phyloP scores from a whole-genome alignment of 768 basidiomycete genomes.

The Pleurotus eryngii region DNA sequence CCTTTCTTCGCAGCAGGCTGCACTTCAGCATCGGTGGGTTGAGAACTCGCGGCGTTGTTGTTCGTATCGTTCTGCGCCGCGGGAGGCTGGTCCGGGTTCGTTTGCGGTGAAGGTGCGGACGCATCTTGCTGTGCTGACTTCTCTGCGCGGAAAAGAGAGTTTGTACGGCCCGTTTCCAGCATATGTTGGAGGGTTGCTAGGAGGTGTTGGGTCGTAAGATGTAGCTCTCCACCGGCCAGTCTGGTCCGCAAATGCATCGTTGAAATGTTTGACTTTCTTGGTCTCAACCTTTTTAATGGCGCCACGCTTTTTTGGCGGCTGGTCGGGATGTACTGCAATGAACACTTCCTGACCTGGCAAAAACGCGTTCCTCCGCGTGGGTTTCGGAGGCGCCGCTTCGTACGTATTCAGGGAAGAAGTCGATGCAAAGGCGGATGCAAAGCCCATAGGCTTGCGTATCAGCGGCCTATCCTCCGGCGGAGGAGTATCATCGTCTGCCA shows the following conservation, averaged over 20 bases:
- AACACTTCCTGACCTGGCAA: constrained; percentile 52
- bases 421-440: constrained; percentile 29
- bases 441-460: constrained; percentile 58
- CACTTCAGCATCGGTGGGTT: neutral
- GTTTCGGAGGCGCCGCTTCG: constrained; percentile 27
- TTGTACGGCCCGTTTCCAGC: constrained; percentile 36
- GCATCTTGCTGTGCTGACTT: neutral
- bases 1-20: neutral
- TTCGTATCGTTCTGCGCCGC: neutral
- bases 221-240: constrained; percentile 49
- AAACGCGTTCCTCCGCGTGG: constrained; percentile 28
- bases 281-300: constrained; percentile 21
- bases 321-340: constrained; percentile 13
- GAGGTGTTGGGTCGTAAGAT: constrained; percentile 31
- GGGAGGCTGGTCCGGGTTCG: neutral
- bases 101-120: neutral
- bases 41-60: neutral
- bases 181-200: constrained; percentile 25
- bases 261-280: constrained; percentile 26
- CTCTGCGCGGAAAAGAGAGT: constrained; percentile 34
- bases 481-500: constrained; percentile 44
- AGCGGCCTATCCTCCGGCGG: constrained; percentile 47
- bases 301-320: constrained; percentile 12
- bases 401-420: constrained; percentile 39
- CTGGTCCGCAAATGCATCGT: constrained; percentile 41